Conservation (phyloP, 2,329 filamentous ascomycete species). For the Talaromyces sp. region DNA sequence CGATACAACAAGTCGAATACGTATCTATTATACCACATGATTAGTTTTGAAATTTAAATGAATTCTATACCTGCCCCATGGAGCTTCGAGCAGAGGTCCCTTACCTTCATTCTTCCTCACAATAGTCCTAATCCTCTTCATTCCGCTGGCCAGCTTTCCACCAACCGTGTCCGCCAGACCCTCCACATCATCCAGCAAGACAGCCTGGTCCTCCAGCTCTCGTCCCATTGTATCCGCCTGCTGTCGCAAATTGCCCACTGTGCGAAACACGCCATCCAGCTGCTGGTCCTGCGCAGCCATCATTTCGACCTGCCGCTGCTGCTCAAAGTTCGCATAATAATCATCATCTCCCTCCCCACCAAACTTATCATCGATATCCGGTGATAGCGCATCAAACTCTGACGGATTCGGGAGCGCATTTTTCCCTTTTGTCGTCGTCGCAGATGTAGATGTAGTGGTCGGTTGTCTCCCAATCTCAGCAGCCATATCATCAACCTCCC, state of each 20-base stretch:
- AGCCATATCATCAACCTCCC: conserved; percentile 85
- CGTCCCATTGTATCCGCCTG: conserved; percentile 96
- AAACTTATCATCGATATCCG: conserved; percentile 38
- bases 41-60: conserved; percentile 5
- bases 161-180: conserved; percentile 80
- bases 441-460: not conserved
- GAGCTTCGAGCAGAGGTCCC: conserved; percentile 26
- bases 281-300: conserved; percentile 94
- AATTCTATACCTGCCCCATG: not conserved
- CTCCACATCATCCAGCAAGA: conserved; percentile 84
- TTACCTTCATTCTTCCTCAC: conserved; percentile 87
- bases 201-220: conserved; percentile 90
- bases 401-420: conserved; percentile 58
- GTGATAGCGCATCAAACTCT: conserved; percentile 48
- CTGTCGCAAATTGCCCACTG: conserved; percentile 81
- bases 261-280: conserved; percentile 86
- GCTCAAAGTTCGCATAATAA: conserved; percentile 78
- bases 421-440: conserved; percentile 31
- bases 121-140: conserved; percentile 81
- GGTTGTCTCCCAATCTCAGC: conserved; percentile 64
- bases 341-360: conserved; percentile 47
- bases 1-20: conserved; percentile 87
- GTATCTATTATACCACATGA: conserved; percentile 51
- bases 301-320: conserved; percentile 84
- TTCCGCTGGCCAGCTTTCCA: conserved; percentile 76